A percentile compares a stretch with the other conserved stretches of the same genome.
These are phyloP conservation scores for Paraphaeosphaeria minitans DNA, from an alignment of 2,329 filamentous ascomycete species.

Conservation along the genomic window DNA sequence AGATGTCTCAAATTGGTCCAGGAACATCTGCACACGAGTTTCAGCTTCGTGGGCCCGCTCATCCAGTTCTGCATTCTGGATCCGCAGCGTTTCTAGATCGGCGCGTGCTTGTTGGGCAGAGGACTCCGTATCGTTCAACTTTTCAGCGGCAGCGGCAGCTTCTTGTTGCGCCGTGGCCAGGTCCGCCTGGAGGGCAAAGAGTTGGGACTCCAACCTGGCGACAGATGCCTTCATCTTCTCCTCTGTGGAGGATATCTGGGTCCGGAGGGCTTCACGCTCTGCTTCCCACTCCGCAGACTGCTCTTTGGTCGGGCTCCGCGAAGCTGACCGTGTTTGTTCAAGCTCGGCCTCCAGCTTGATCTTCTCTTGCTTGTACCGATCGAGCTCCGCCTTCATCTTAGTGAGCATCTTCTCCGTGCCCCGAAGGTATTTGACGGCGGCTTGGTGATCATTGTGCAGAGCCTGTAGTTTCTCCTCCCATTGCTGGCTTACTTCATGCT, in stretches of 20 bases:
- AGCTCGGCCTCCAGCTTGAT: constrained; percentile 80
- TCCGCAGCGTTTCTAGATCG: constrained; percentile 80
- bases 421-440: constrained; percentile 96
- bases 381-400: constrained; percentile 97
- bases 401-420: constrained; percentile 99
- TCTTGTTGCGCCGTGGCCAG: constrained; percentile 69
- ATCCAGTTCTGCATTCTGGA: constrained; percentile 81
- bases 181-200: constrained; percentile 71
- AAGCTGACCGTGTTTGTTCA: constrained; percentile 57
- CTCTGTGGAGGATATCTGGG: constrained; percentile 72
- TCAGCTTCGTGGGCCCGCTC: constrained; percentile 87
- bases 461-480: constrained; percentile 94
- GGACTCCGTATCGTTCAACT: constrained; percentile 57
- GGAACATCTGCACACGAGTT: constrained; percentile 86
- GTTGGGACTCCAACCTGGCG: constrained; percentile 70
- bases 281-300: constrained; percentile 71
- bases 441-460: constrained; percentile 96
- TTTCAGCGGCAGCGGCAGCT: constrained; percentile 67
- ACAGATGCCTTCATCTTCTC: constrained; percentile 70
- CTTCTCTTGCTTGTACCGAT: constrained; percentile 88
- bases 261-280: constrained; percentile 71
- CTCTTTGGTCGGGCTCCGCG: constrained; percentile 47
- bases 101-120: constrained; percentile 61
- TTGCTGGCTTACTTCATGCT: constrained; percentile 83
- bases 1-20: constrained; percentile 92